A percentile compares a stretch with the other conserved stretches of the same genome.
phyloP scores from a whole-genome alignment of 192 early-diverging fungal species.

The Coemansia sp. region DNA sequence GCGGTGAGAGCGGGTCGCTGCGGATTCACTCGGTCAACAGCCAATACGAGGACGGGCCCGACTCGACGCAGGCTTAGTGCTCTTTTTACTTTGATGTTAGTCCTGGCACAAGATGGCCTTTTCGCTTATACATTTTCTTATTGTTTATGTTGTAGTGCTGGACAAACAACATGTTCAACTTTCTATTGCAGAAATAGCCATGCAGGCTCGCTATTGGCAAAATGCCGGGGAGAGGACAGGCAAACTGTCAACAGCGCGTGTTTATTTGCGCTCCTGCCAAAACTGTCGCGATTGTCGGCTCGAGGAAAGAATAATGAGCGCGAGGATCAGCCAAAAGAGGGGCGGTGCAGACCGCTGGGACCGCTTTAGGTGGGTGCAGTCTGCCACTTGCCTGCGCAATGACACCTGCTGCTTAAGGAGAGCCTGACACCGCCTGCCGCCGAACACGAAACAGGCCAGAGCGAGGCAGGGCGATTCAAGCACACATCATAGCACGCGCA shows the following conservation, averaged over 20 bases:
- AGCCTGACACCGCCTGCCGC: neutral
- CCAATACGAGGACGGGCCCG: slow-evolving; percentile 20
- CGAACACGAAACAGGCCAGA: no score
- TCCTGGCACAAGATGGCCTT: neutral
- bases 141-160: neutral
- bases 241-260: neutral
- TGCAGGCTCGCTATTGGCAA: slow-evolving; percentile 4
- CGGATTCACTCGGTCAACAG: slow-evolving; percentile 47
- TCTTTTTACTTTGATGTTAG: neutral
- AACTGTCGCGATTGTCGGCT: slow-evolving; percentile 1
- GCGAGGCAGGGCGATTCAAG: no score
- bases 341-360: neutral
- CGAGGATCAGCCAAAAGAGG: neutral
- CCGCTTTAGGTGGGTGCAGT: neutral
- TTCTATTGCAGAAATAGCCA: neutral
- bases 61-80: slow-evolving; percentile 1
- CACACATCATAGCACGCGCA: no score
- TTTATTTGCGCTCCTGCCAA: neutral
- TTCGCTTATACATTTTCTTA: neutral
- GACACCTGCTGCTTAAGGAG: neutral
- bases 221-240: neutral
- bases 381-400: neutral
- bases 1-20: slow-evolving; percentile 50
- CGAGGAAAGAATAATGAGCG: neutral
- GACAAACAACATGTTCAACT: neutral